phyloP scores from a whole-genome alignment of 164 flowering plant species.

The Tetrastigma voinierianum region DNA sequence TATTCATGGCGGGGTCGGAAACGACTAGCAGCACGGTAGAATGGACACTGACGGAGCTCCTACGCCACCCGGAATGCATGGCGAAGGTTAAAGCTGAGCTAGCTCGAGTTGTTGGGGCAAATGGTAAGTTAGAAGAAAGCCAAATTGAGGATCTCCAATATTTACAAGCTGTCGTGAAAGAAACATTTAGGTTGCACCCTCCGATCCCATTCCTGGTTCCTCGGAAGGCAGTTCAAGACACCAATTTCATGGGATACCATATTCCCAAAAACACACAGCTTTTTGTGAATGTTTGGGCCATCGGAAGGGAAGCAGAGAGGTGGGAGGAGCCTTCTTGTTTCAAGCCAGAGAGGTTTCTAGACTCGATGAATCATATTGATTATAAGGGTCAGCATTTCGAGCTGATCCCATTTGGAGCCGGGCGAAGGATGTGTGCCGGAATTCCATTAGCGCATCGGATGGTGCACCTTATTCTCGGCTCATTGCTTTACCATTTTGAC shows the following conservation, averaged over 20 bases:
- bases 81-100: slow-evolving; percentile 43
- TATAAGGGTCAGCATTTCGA: slow-evolving; percentile 42
- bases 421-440: slow-evolving; percentile 56
- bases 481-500: slow-evolving; percentile 47
- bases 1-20: slow-evolving; percentile 57
- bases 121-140: slow-evolving; percentile 35
- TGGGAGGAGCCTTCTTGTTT: slow-evolving; percentile 50
- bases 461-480: slow-evolving; percentile 38
- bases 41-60: slow-evolving; percentile 74
- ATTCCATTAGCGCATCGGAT: slow-evolving; percentile 39
- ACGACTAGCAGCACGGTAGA: slow-evolving; percentile 57
- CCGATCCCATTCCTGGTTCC: slow-evolving; percentile 58
- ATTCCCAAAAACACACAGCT: slow-evolving; percentile 53
- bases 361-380: slow-evolving; percentile 25
- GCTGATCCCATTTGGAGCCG: slow-evolving; percentile 63
- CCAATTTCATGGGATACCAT: slow-evolving; percentile 39
- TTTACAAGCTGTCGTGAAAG: slow-evolving; percentile 51
- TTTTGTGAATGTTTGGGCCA: slow-evolving; percentile 57
- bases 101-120: slow-evolving; percentile 26
- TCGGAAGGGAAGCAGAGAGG: slow-evolving; percentile 51
- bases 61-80: slow-evolving; percentile 40
- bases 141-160: slow-evolving; percentile 46
- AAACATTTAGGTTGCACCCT: slow-evolving; percentile 58
- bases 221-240: slow-evolving; percentile 35
- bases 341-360: slow-evolving; percentile 57